Evolutionary conservation across 2,329 filamentous ascomycete species (phyloP), one percentile per base, ranked within the genome.

Genomic region (Fusarium citri): DNA sequence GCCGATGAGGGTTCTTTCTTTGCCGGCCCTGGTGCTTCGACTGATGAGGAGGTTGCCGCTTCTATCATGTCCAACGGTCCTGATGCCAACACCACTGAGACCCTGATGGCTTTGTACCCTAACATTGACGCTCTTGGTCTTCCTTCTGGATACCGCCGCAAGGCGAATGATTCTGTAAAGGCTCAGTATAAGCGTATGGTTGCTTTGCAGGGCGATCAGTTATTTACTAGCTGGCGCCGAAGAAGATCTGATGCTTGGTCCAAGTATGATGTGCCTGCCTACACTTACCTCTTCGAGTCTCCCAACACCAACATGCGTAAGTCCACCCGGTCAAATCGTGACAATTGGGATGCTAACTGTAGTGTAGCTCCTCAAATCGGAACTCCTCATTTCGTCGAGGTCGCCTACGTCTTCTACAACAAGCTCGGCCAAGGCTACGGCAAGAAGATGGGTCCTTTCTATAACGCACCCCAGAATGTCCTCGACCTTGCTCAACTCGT

Each of bases 1-100:
- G 85, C 85, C 0, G 90, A 92, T 68, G 91, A 93, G 73, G 90
- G 79, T n/a, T 84, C 83, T 0, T 78, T 82, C 1, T 91, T 90
- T 72, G 84, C 82, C 0, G 81, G 83, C 3, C 76, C 82, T 77
- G 48, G 81, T 85, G 55, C 34, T 37, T 86, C 6, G 56, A 67
- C 58, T 0, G 63, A 69, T 7, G 54, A 63, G 15, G 47, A 74
- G 8, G 26, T 69, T 18, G 55, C 43, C 3, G 22, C 51, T 8
- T 18, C 59, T 5, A 64, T 74, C n/a, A 42, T 41, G 23, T 10
- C 59, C 0, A 14, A 37, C 6, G 69, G 64, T 0, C 56, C 58
- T 1, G 69, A 74, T 37, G 20, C 61, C 7, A 59, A 65, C 12
- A 69, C 67, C 0, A 47, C 56, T 0, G 64, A 69, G 5, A 71